Evolutionary conservation across 805 yeast genomes (phyloP).

Genomic region (Teunomyces kruisii): DNA sequence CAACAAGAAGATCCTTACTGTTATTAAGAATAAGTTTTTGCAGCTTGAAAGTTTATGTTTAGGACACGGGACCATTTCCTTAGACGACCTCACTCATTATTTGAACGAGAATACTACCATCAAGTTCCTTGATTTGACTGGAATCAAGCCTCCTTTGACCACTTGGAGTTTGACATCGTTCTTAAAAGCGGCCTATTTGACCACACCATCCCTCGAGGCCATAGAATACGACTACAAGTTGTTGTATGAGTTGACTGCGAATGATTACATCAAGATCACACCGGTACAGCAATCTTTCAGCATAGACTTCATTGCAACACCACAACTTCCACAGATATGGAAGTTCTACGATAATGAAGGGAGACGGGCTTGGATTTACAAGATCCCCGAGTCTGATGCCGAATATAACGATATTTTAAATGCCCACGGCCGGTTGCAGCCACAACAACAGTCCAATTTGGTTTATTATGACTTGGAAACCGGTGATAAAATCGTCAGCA

Average conservation of each 20-base stretch:
- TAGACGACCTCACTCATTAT: conserved; percentile 37
- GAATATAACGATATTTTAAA: conserved; percentile 30
- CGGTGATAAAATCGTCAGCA: conserved; percentile 56
- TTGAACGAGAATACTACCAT: conserved; percentile 27
- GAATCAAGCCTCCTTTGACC: conserved; percentile 52
- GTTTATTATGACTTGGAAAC: conserved; percentile 62
- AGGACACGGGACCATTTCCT: conserved; percentile 36
- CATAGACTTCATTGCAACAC: conserved; percentile 22
- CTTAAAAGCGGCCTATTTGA: conserved; percentile 26
- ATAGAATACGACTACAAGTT: conserved; percentile 65
- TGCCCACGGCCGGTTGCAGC: conserved; percentile 6
- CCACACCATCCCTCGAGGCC: conserved; percentile 42
- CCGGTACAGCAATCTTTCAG: conserved; percentile 29
- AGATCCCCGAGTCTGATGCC: conserved; percentile 32
- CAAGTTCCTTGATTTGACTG: conserved; percentile 66
- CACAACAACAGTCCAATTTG: conserved; percentile 30
- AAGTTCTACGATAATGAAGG: conserved; percentile 62
- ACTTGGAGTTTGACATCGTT: conserved; percentile 50
- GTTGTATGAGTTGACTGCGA: conserved; percentile 49
- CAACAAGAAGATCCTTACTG: conserved; percentile 34
- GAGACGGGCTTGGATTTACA: conserved; percentile 79
- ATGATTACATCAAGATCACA: conserved; percentile 29
- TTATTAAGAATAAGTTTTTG: conserved; percentile 41
- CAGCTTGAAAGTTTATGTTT: conserved; percentile 43
- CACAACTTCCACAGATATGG: conserved; percentile 45